Evolutionary conservation across 768 basidiomycete species (phyloP).

Genomic region (Tylopilus subfusipes): DNA sequence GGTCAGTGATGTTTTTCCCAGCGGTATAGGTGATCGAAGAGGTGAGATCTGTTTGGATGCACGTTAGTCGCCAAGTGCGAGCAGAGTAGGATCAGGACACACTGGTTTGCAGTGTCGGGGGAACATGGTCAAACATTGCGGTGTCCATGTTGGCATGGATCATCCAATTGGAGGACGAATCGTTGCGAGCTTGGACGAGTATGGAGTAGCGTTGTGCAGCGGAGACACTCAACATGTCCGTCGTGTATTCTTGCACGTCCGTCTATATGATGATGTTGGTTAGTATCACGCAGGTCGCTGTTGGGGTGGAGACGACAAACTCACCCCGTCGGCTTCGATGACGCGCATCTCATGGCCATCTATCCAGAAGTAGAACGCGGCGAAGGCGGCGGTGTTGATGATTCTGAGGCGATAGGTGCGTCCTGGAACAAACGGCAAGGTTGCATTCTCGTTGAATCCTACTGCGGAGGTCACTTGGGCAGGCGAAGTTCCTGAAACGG

Average conservation of each 20-base stretch:
- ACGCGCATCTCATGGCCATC: conserved; percentile 84
- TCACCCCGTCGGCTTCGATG: conserved; percentile 80
- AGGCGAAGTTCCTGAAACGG: conserved; percentile 46
- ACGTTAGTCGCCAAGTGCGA: background rate
- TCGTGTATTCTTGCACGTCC: conserved; percentile 71
- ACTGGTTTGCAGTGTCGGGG: conserved; percentile 73
- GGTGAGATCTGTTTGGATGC: conserved; percentile 59
- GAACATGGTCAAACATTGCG: conserved; percentile 84
- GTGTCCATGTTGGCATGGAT: conserved; percentile 91
- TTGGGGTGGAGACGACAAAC: conserved; percentile 22
- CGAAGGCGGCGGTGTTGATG: conserved; percentile 76
- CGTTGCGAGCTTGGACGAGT: conserved; percentile 87
- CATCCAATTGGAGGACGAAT: conserved; percentile 78
- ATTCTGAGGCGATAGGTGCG: conserved; percentile 89
- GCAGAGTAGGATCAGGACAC: conserved; percentile 24
- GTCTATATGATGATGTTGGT: conserved; percentile 40
- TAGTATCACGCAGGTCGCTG: background rate
- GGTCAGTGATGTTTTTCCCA: conserved; percentile 48
- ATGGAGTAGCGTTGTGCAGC: conserved; percentile 94
- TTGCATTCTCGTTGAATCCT: conserved; percentile 86
- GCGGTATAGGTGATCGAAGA: conserved; percentile 74
- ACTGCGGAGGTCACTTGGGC: conserved; percentile 52
- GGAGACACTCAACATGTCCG: conserved; percentile 68
- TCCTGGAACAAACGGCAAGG: conserved; percentile 75
- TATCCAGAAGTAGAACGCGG: conserved; percentile 82